Evolutionary conservation across 495 filamentous ascomycete species (phyloP).

Genomic region (Penicillium angulare): DNA sequence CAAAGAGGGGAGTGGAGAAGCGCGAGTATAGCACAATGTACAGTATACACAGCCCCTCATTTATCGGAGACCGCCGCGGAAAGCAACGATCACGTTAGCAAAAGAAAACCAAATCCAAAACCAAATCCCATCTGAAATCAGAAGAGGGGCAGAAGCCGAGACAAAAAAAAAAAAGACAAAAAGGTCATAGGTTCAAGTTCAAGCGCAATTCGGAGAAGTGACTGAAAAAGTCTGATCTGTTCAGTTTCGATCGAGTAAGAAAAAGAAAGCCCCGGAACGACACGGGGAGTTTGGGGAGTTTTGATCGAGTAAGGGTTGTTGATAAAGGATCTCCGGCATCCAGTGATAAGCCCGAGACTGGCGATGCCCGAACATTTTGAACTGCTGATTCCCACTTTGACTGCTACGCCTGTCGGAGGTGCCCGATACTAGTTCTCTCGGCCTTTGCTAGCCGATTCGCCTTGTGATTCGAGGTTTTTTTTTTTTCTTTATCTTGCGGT

Average conservation of each 20-base stretch:
- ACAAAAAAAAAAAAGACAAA: too few species aligned
- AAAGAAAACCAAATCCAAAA: too few species aligned
- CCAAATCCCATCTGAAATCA: too few species aligned
- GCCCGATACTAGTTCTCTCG: conserved; percentile 12
- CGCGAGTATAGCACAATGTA: neutral
- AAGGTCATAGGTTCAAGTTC: too few species aligned
- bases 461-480: conserved; percentile 5
- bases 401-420: conserved; percentile 21
- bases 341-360: conserved; percentile 12
- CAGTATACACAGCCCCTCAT: neutral
- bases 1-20: neutral
- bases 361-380: neutral
- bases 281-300: conserved; percentile 21
- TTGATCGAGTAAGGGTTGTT: conserved; percentile 24
- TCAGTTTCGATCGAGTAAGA: conserved; percentile 24
- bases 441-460: neutral
- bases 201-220: too few species aligned
- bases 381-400: too few species aligned
- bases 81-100: too few species aligned
- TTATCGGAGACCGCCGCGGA: too few species aligned
- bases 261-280: conserved; percentile 7
- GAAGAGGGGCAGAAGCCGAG: too few species aligned
- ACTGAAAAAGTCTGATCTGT: neutral
- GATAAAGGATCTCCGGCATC: conserved; percentile 14
- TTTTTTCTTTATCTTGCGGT: neutral